Evolutionary conservation across 352 stramenopile genomes (phyloP).

Genomic region (Globisporangium cederbergense): DNA sequence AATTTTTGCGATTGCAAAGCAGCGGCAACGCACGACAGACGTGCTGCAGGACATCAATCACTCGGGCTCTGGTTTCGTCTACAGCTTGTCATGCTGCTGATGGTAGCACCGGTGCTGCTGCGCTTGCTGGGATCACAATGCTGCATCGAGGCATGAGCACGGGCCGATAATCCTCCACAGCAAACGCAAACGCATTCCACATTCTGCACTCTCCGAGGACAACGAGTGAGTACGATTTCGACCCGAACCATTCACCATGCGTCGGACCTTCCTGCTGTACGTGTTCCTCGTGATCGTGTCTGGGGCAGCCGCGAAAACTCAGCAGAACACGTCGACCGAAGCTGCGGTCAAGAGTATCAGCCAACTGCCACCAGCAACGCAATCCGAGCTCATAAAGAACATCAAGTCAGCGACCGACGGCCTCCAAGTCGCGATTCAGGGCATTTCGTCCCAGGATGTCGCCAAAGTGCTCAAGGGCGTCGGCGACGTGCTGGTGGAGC

Average conservation of each 20-base stretch:
- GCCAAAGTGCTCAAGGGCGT: slow-evolving; percentile 39
- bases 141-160: background rate
- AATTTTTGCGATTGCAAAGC: slow-evolving; percentile 1
- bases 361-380: slow-evolving; percentile 8
- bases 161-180: background rate
- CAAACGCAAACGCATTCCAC: background rate
- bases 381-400: slow-evolving; percentile 21
- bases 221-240: background rate
- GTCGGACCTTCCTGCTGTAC: background rate
- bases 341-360: slow-evolving; percentile 25
- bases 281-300: background rate
- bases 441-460: slow-evolving; percentile 23
- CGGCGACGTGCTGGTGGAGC: slow-evolving; percentile 29
- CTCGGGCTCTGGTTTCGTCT: background rate
- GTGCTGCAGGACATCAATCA: background rate
- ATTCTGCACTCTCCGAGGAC: background rate
- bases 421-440: slow-evolving; percentile 37
- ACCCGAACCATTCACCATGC: slow-evolving; percentile 6
- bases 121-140: background rate
- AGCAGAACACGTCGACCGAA: background rate
- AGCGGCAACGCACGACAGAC: background rate
- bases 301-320: background rate
- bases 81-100: background rate
- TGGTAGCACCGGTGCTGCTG: background rate
- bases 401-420: slow-evolving; percentile 43